phyloP scores from a whole-genome alignment of 805 yeast species.

The Zygotorulaspora chibaensis region DNA sequence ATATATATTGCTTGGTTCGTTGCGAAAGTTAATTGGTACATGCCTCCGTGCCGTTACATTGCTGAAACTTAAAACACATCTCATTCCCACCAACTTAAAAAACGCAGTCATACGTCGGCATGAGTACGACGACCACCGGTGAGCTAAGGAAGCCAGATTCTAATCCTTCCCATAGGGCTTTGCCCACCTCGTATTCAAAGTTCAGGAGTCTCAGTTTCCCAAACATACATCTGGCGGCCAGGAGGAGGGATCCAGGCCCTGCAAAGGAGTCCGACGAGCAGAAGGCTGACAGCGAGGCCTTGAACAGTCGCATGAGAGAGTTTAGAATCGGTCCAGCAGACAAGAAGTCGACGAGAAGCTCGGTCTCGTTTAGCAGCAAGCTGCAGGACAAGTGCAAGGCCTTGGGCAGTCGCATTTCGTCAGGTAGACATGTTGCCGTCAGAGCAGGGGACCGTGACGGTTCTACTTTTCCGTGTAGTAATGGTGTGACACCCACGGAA shows the following conservation, averaged over 20 bases:
- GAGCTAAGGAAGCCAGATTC: no score
- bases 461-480: not conserved
- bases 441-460: not conserved
- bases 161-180: no score
- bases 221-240: not conserved
- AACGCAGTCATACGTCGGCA: no score
- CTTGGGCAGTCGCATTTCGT: not conserved
- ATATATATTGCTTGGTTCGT: no score
- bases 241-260: not conserved
- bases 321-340: not conserved
- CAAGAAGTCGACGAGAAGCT: not conserved
- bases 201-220: slow-evolving; percentile 7
- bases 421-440: not conserved
- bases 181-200: not conserved
- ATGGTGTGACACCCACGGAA: not conserved
- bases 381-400: not conserved
- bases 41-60: no score
- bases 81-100: no score
- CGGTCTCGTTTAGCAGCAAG: not conserved
- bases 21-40: no score
- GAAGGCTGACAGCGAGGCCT: not conserved
- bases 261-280: no score
- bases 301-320: not conserved
- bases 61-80: no score
- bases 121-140: no score